Conservation (phyloP, 2,329 filamentous ascomycete genomes). For the Pyrenophora graminea region DNA sequence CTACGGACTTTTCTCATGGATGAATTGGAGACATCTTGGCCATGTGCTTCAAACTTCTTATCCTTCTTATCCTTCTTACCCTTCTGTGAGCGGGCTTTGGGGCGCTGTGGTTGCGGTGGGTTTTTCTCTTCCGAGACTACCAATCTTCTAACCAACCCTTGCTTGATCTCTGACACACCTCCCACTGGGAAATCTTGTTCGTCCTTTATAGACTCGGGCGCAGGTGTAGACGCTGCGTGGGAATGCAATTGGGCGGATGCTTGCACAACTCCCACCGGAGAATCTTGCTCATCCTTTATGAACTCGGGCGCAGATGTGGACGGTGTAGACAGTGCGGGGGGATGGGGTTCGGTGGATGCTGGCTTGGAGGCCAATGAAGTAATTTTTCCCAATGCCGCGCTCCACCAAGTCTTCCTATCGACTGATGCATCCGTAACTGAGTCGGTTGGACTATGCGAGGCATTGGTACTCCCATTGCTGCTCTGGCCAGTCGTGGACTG, state of each 20-base stretch:
- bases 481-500: conserved; percentile 7
- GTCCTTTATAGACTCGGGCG: not conserved
- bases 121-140: not conserved
- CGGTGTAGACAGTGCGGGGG: not conserved
- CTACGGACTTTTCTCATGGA: not conserved
- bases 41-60: not conserved
- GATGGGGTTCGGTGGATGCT: not conserved
- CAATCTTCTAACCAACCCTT: too few species aligned
- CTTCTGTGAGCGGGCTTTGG: not conserved
- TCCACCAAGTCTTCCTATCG: conserved; percentile 10
- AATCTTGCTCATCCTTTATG: not conserved
- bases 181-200: not conserved
- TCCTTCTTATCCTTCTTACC: too few species aligned
- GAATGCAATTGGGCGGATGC: not conserved
- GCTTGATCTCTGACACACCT: too few species aligned
- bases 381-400: not conserved
- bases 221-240: not conserved
- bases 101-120: not conserved
- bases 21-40: not conserved
- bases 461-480: not conserved
- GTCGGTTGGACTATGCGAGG: not conserved
- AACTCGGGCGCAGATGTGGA: not conserved
- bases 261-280: not conserved
- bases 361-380: not conserved
- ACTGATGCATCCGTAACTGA: not conserved